These are phyloP conservation scores for Podospora comata DNA, from an alignment of 495 filamentous ascomycete genomes.

Conservation along the genomic window DNA sequence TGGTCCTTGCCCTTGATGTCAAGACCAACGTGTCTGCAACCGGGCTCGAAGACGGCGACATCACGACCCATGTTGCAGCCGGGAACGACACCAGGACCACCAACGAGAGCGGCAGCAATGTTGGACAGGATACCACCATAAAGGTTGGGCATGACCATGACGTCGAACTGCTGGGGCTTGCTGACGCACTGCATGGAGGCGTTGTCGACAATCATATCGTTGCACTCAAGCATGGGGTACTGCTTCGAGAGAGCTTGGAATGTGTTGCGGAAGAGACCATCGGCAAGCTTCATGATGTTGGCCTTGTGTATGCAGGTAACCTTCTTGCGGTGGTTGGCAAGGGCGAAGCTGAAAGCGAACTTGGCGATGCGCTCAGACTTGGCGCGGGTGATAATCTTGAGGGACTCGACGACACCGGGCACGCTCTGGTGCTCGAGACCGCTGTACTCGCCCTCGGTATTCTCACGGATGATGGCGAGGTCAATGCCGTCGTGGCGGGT, in stretches of 20 bases:
- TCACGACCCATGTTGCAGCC: conserved; percentile 99
- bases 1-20: conserved; percentile 99
- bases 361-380: conserved; percentile 99
- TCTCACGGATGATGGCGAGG: conserved; percentile 98
- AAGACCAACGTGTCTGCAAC: conserved; percentile 96
- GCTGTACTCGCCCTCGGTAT: conserved; percentile 99
- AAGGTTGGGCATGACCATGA: conserved; percentile 99
- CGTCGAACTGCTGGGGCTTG: conserved; percentile 94
- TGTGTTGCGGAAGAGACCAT: conserved; percentile 96
- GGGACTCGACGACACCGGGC: conserved; percentile 92
- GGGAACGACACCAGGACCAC: conserved; percentile 93
- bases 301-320: conserved; percentile 99
- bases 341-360: conserved; percentile 95
- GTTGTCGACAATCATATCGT: conserved; percentile 99
- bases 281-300: conserved; percentile 99
- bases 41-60: conserved; percentile 97
- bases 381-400: conserved; percentile 98
- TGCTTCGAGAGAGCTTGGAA: conserved; percentile 90
- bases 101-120: conserved; percentile 97
- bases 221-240: conserved; percentile 87
- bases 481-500: conserved; percentile 96
- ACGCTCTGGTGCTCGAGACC: conserved; percentile 98
- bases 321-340: conserved; percentile 97
- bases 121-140: conserved; percentile 99
- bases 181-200: conserved; percentile 98